These are phyloP conservation scores for Lycium ferocissimum DNA, from an alignment of 257 asterid genomes.

Conservation along the genomic window DNA sequence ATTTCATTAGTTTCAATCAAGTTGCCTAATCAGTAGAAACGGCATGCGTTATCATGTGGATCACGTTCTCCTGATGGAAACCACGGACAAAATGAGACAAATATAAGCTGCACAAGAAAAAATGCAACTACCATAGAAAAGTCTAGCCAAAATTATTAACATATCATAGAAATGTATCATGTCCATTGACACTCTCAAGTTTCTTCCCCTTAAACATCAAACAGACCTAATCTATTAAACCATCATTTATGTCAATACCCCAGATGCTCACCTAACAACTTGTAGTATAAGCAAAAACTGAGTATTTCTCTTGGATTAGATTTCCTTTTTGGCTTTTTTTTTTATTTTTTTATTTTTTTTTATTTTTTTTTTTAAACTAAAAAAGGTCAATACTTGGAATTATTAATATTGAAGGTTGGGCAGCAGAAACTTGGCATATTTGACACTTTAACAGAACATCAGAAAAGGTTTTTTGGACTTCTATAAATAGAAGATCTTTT, in stretches of 20 bases:
- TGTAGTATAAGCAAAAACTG: neutral
- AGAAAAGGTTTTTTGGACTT: too few species aligned
- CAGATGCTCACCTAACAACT: neutral
- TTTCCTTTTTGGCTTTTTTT: neutral
- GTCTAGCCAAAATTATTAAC: too few species aligned
- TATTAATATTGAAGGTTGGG: neutral
- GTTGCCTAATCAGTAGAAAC: neutral
- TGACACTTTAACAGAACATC: neutral
- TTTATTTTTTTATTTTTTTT: too few species aligned
- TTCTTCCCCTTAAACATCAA: constrained; percentile 46
- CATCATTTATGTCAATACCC: neutral
- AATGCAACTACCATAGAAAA: too few species aligned
- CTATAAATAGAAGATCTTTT: too few species aligned
- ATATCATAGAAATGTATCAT: too few species aligned
- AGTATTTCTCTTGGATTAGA: neutral
- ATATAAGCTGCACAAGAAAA: neutral
- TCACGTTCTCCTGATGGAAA: neutral
- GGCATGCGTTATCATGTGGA: neutral
- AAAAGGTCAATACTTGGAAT: neutral
- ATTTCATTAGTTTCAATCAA: neutral
- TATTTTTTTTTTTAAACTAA: too few species aligned
- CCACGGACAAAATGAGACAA: neutral
- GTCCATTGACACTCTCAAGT: constrained; percentile 21
- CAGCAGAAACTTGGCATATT: neutral
- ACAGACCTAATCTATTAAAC: constrained; percentile 40